Evolutionary conservation across 2,329 filamentous ascomycete genomes (phyloP), one percentile per base, ranked within the genome.

Genomic region (Alternaria arborescens): DNA sequence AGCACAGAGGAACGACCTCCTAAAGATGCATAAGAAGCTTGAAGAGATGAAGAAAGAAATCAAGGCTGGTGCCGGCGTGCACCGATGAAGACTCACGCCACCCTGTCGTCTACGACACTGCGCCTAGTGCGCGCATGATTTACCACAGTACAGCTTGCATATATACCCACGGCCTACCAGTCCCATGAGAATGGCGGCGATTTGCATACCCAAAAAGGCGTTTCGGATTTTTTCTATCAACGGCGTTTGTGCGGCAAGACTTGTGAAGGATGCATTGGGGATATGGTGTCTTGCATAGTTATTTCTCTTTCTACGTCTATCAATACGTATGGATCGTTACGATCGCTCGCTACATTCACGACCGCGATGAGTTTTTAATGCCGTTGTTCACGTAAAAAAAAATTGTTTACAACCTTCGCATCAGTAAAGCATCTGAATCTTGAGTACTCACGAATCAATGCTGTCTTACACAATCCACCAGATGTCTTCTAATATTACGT

Each of bases 41-140:
- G 81, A 84, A 68, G 80, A 81, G 65, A 85, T 87, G 83, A 88
- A 88, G 78, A 77, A 81, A 61, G 84, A 87, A 71, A 88, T 88
- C 62, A 73, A 78, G 68, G 68, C 80, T 62, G 70, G 78, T 57
- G 75, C 73, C 36, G 69, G 71, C 18, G 55, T 70, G 55, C 68
- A 72, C 53, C 72, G 68, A 38, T 75, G 64, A 68, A 54, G 43
- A 38, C 57, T 24, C 22, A 58, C 26, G 34, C 18, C 36, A 38
- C 41, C 43, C 46, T 36, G 41, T 41, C 44, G 30, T 54, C 53
- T 38, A 58, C 34, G 53, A 55, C 47, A 46, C 50, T 46, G 55
- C 61, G 61, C 58, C 34, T 46, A 40, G 59, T 41, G 58, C 60
- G 57, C 55, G 55, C 53, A 57, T 52, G 56, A 63, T 58, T 60